Evolutionary conservation across 169 alveolate species (phyloP), one percentile per base, ranked within the genome.

Genomic region (Besnoitia besnoiti): DNA sequence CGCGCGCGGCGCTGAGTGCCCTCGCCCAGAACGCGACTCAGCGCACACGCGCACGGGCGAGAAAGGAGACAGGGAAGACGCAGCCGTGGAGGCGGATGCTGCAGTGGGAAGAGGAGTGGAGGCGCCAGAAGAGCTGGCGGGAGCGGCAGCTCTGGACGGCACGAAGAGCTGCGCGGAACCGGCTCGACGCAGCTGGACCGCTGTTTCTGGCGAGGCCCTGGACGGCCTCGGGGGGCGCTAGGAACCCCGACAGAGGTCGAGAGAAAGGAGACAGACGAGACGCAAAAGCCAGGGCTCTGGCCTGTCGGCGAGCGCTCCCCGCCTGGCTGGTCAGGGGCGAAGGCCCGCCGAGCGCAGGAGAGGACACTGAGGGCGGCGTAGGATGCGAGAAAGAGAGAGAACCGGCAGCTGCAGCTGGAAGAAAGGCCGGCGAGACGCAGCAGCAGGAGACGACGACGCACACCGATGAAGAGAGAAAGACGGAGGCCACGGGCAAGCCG

Each of bases 71-170:
- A 73, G 67, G 67, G 30, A 55, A 44, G 59, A 77, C 33, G 16
- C 87, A 77, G 47, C 87, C 87, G 40, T 77, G 87, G 87, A 37
- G 30, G 40, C 87, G 87, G n/a, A 42, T 77, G 87, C 87, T 16
- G 33, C 87, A 77, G 59, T 77, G 87, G 87, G 44, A 77, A 21
- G 59, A 77, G 37, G 87, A 77, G 59, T 77, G 87, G 87, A 37
- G 14, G 37, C 10, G 87, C 5, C 87, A 77, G 37, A 77, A 77
- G 40, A 19, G 59, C n/a, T 77, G 87, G 87, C 10, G 49, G 30
- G 44, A 77, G 40, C 35, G 30, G 55, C 7, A 35, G 67, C 67
- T 55, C 30, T 55, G 7, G 49, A 10, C 10, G 19, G 59, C 59
- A 21, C 59, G 40, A 39, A 77, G 30, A 40, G 30, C 21, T 1